Base-by-base conservation (phyloP, 2,329 filamentous ascomycete genomes). In the Verruconis gallopava region DNA sequence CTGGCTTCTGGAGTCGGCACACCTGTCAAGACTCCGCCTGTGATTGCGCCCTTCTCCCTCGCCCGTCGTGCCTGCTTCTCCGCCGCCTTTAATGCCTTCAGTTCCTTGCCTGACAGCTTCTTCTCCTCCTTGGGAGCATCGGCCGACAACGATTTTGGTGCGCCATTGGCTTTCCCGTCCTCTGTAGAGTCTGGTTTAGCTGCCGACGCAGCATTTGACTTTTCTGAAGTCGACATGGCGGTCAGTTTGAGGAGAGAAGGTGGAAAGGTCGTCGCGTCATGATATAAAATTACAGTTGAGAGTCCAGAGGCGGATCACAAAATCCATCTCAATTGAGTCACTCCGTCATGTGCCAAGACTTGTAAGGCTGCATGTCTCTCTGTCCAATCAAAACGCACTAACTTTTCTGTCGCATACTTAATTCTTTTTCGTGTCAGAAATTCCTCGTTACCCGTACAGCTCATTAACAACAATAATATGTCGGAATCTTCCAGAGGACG, bases 1-100 rank as follows among this genome's bases (percentile, higher is more conserved):
- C 57, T 56, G 50, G 59, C 50, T 46, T 38, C 32, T 40, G 41
- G 48, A 40, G 34, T 43, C 36, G 38, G 22, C 33, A 44, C 33
- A 2, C 47, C 51, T 13, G 56, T 54, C 38, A 55, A 56, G 44
- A 46, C 21, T 2, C 50, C 39, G 72, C 3, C 56, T 51, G 20
- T 69, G 44, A 46, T 21, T 2, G 50, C 39, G 72, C 3, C 56
- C 52, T 21, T 69, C 66, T 21, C 67, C 66, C 57, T 80, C 38
- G 82, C 85, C 65, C 89, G 74, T 47, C 85, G 73, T 37, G 86
- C 86, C 40, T 83, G 81, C 66, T 95, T 96, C 59, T 95, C 89
- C 21, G 85, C 88, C 60, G 94, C 89, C 47, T 81, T 81, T 58
- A 77, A 79, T 54, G 88, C 89, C 65, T 96, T 96, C 54, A 93